Evolutionary conservation across 2,329 filamentous ascomycete species (phyloP).

Genomic region (Claviceps quebecensis): DNA sequence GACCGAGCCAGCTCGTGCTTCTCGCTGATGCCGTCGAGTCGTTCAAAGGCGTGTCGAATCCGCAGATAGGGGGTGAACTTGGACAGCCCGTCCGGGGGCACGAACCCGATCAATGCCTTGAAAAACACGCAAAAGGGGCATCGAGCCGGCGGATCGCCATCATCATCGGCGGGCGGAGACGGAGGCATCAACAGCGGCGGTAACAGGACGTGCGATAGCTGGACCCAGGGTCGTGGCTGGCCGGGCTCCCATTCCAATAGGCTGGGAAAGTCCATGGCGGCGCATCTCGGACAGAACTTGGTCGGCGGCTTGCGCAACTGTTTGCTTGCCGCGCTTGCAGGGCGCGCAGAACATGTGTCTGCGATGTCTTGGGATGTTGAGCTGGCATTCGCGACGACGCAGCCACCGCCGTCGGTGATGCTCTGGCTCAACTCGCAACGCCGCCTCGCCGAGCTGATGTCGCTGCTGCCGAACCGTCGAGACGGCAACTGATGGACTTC

Average conservation of each 20-base stretch:
- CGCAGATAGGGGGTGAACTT: slow-evolving; percentile 21
- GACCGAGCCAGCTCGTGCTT: slow-evolving; percentile 22
- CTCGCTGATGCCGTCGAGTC: slow-evolving; percentile 19
- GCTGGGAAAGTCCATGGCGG: slow-evolving; percentile 21
- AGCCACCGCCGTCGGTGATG: not conserved
- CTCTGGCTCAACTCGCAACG: slow-evolving; percentile 1
- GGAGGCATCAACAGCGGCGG: slow-evolving; percentile 2
- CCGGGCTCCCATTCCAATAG: slow-evolving; percentile 23
- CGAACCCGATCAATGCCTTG: slow-evolving; percentile 18
- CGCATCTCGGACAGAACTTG: slow-evolving; percentile 19
- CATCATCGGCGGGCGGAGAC: slow-evolving; percentile 12
- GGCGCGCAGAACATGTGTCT: not conserved
- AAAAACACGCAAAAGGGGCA: slow-evolving; percentile 27
- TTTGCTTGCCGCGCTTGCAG: not conserved
- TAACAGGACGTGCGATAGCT: slow-evolving; percentile 16
- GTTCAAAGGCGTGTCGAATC: slow-evolving; percentile 24
- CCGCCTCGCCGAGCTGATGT: not conserved
- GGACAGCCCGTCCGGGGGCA: slow-evolving; percentile 16
- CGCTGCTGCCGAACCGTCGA: slow-evolving; percentile 8
- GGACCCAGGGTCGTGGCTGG: slow-evolving; percentile 22
- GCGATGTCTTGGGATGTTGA: not conserved
- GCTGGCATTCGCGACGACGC: slow-evolving; percentile 15
- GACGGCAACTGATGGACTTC: slow-evolving; percentile 23
- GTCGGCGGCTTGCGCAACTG: slow-evolving; percentile 1
- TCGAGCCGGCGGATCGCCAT: not conserved